Evolutionary conservation across 495 filamentous ascomycete species (phyloP).

Genomic region (Neurospora tetraspora): DNA sequence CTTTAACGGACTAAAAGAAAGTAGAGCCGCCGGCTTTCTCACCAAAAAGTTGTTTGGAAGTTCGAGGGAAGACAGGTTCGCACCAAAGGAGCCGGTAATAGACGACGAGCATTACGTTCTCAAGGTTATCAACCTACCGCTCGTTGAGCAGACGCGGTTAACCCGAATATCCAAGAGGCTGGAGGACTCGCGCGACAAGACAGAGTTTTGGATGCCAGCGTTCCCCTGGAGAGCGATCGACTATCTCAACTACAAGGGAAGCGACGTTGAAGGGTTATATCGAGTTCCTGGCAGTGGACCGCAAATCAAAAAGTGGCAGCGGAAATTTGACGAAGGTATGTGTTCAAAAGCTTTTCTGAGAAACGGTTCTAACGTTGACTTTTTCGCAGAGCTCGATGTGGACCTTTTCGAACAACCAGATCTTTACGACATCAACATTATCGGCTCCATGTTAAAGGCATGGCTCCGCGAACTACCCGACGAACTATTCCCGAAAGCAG

Average conservation of each 20-base stretch:
- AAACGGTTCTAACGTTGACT: constrained; percentile 19
- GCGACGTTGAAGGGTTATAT: constrained; percentile 84
- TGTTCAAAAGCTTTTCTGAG: neutral
- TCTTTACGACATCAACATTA: constrained; percentile 87
- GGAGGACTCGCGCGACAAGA: constrained; percentile 79
- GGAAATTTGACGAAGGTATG: constrained; percentile 70
- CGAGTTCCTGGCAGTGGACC: constrained; percentile 75
- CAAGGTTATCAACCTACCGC: constrained; percentile 67
- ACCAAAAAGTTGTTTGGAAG: constrained; percentile 73
- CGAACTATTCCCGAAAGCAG: constrained; percentile 73
- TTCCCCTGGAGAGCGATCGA: constrained; percentile 88
- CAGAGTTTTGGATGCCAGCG: constrained; percentile 94
- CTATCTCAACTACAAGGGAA: constrained; percentile 84
- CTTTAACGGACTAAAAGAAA: constrained; percentile 63
- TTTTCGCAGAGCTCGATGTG: constrained; percentile 59
- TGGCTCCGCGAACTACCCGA: constrained; percentile 93
- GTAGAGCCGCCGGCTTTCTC: constrained; percentile 66
- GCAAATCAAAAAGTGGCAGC: constrained; percentile 79
- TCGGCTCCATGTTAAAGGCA: constrained; percentile 83
- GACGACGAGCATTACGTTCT: constrained; percentile 69
- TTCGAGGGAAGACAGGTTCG: constrained; percentile 58
- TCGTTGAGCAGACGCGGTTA: constrained; percentile 74
- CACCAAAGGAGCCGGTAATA: constrained; percentile 51
- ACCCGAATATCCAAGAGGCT: constrained; percentile 80
- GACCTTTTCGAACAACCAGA: constrained; percentile 74